A percentile compares a stretch with the other conserved stretches of the same genome.
phyloP scores from a whole-genome alignment of 768 basidiomycete species.

The Mycena capillaripes region DNA sequence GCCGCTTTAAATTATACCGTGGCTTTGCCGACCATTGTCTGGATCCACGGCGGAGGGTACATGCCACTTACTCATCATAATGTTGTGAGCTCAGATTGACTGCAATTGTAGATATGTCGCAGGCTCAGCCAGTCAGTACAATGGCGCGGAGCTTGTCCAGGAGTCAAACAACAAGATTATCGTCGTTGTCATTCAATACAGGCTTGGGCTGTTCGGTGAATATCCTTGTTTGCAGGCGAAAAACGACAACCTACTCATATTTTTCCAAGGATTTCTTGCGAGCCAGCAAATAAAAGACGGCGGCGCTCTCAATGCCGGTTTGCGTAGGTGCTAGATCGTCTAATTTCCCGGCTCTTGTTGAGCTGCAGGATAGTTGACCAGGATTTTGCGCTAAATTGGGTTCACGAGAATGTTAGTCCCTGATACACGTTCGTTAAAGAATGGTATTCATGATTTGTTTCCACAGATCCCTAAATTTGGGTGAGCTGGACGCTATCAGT shows the following conservation, averaged over 20 bases:
- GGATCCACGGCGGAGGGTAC: conserved; percentile 40
- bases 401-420: conserved; percentile 43
- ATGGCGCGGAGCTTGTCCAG: conserved; percentile 31
- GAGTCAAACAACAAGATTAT: conserved; percentile 31
- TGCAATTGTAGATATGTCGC: conserved; percentile 8
- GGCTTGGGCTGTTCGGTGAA: too few species aligned
- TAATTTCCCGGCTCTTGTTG: not conserved
- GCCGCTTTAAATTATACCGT: not conserved
- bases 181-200: too few species aligned
- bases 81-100: too few species aligned
- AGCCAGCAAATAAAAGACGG: too few species aligned
- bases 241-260: too few species aligned
- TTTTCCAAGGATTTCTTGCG: too few species aligned
- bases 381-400: conserved; percentile 47
- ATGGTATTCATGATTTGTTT: not conserved
- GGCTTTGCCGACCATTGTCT: conserved; percentile 34
- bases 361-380: conserved; percentile 44
- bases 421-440: not conserved
- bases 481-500: too few species aligned
- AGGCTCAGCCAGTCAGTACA: conserved; percentile 22
- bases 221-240: too few species aligned
- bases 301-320: too few species aligned
- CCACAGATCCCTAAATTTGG: not conserved
- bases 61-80: too few species aligned
- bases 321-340: conserved; percentile 24